These are phyloP conservation scores for Mycena olivaceomarginata DNA, from an alignment of 768 basidiomycete species.

Conservation along the genomic window DNA sequence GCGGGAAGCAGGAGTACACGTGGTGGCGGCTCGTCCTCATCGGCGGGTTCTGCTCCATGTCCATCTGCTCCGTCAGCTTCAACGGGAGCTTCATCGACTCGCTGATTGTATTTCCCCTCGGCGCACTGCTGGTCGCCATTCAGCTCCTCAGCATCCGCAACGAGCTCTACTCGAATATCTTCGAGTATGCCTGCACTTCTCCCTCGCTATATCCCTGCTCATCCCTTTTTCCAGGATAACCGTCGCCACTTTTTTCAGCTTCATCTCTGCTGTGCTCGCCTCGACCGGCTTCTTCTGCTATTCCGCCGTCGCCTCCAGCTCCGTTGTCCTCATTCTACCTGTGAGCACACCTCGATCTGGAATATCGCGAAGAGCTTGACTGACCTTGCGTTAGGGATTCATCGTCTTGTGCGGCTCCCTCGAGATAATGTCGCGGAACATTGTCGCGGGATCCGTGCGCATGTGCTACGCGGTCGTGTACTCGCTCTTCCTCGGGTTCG, in stretches of 20 bases:
- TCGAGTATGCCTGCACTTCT: slow-evolving; percentile 69
- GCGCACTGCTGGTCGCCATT: slow-evolving; percentile 82
- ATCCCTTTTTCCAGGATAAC: slow-evolving; percentile 73
- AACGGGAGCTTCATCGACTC: slow-evolving; percentile 87
- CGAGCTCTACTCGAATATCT: slow-evolving; percentile 88
- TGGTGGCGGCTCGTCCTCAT: slow-evolving; percentile 79
- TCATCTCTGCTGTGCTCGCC: slow-evolving; percentile 85
- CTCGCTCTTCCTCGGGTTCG: slow-evolving; percentile 87
- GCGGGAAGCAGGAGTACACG: slow-evolving; percentile 74
- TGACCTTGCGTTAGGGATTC: slow-evolving; percentile 64
- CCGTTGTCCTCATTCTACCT: slow-evolving; percentile 88
- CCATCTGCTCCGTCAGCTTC: slow-evolving; percentile 85
- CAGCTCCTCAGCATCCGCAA: slow-evolving; percentile 85
- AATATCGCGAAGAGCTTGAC: no score
- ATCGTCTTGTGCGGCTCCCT: slow-evolving; percentile 84
- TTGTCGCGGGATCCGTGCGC: slow-evolving; percentile 90
- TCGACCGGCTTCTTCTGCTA: slow-evolving; percentile 84
- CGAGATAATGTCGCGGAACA: slow-evolving; percentile 87
- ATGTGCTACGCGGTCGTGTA: slow-evolving; percentile 89
- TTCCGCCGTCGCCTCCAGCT: slow-evolving; percentile 84
- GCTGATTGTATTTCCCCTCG: slow-evolving; percentile 83
- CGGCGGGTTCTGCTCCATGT: slow-evolving; percentile 85
- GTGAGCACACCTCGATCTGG: slow-evolving; percentile 57
- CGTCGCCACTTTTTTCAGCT: slow-evolving; percentile 86
- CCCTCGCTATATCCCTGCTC: background rate